Percentiles rank a stretch among this genome's conserved stretches.
Conservation (phyloP, 352 stramenopile species). For the Peronospora tabacina region DNA sequence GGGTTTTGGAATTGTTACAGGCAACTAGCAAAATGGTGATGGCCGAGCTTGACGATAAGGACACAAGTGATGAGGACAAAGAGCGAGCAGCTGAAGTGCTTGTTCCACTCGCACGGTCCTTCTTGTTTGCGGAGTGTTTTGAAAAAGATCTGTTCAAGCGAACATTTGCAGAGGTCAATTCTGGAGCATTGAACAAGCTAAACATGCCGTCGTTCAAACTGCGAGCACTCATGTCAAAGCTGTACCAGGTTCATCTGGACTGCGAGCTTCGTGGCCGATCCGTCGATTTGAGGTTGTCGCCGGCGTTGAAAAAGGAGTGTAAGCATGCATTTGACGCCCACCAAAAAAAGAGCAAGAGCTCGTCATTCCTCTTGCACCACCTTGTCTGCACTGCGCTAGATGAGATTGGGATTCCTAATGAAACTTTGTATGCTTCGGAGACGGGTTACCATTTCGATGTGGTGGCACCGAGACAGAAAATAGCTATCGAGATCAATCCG, state of each 20-base stretch:
- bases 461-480: constrained; percentile 38
- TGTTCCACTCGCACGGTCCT: constrained; percentile 41
- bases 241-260: constrained; percentile 66
- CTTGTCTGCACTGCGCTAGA: constrained; percentile 48
- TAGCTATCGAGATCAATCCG: constrained; percentile 62
- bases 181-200: constrained; percentile 32
- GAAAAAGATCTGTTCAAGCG: constrained; percentile 40
- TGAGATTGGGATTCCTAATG: constrained; percentile 42
- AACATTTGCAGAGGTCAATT: constrained; percentile 40
- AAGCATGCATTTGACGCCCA: constrained; percentile 37
- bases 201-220: constrained; percentile 29
- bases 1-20: constrained; percentile 41
- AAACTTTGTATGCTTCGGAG: constrained; percentile 23
- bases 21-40: constrained; percentile 33
- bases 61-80: constrained; percentile 19
- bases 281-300: constrained; percentile 30
- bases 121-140: constrained; percentile 47
- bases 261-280: constrained; percentile 31
- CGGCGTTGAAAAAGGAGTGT: constrained; percentile 29
- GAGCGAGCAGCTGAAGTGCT: constrained; percentile 25
- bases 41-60: constrained; percentile 17
- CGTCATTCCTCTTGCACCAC: constrained; percentile 52
- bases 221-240: constrained; percentile 34
- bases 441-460: constrained; percentile 54
- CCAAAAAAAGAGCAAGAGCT: constrained; percentile 44